phyloP scores from a whole-genome alignment of 2,329 filamentous ascomycete species.

The Sclerotinia trifoliorum region DNA sequence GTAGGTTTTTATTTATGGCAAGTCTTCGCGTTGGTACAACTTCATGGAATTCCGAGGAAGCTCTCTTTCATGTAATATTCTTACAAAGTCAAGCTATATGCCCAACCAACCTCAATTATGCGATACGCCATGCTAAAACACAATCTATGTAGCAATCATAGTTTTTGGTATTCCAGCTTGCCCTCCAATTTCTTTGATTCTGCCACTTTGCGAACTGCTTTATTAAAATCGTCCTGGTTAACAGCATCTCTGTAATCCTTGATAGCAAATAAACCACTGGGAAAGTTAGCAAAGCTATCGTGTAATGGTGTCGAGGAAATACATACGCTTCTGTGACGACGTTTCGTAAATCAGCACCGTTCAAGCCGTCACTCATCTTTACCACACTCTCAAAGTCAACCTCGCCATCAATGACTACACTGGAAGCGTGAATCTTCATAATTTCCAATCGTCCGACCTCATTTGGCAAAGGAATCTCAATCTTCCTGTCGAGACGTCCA shows the following conservation, averaged over 20 bases:
- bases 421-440: conserved; percentile 91
- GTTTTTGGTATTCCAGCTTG: conserved; percentile 96
- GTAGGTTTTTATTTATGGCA: conserved; percentile 3
- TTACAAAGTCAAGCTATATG: conserved; percentile 35
- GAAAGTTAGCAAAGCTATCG: conserved; percentile 25
- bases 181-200: conserved; percentile 98
- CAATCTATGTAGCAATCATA: conserved; percentile 51
- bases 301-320: conserved; percentile 5
- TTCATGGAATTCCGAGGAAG: conserved; percentile 4
- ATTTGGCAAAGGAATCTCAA: conserved; percentile 95
- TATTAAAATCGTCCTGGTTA: conserved; percentile 99
- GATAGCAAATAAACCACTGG: conserved; percentile 90
- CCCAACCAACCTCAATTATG: conserved; percentile 29
- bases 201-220: conserved; percentile 94
- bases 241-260: conserved; percentile 96
- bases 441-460: conserved; percentile 96
- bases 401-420: conserved; percentile 86
- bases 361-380: conserved; percentile 99
- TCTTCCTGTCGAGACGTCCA: conserved; percentile 92
- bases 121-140: conserved; percentile 35
- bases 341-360: conserved; percentile 95
- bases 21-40: neutral
- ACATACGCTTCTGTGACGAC: conserved; percentile 97
- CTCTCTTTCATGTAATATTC: conserved; percentile 33
- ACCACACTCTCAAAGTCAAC: conserved; percentile 99